Evolutionary conservation across 2,329 filamentous ascomycete species (phyloP).

Genomic region (Pseudogymnoascus sp.): DNA sequence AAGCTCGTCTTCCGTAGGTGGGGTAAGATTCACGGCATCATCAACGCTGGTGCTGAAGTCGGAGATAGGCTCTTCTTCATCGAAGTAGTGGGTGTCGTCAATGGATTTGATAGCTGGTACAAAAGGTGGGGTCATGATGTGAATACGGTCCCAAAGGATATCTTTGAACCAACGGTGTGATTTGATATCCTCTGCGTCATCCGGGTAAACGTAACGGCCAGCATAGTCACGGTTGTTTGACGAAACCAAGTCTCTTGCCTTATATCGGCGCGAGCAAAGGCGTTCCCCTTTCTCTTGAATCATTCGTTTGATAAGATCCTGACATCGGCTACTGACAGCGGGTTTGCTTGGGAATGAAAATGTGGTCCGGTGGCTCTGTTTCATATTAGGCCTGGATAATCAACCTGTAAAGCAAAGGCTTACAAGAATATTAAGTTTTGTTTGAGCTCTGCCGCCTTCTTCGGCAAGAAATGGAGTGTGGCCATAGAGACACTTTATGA

Average conservation of each 20-base stretch:
- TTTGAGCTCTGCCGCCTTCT: constrained; percentile 64
- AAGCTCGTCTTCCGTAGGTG: constrained; percentile 19
- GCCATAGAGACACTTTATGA: constrained; percentile 70
- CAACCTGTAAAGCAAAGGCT: constrained; percentile 27
- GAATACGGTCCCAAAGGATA: constrained; percentile 70
- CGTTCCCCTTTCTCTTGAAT: constrained; percentile 69
- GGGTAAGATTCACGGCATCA: background rate
- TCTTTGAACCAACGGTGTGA: constrained; percentile 76
- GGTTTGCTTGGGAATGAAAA: constrained; percentile 65
- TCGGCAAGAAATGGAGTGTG: constrained; percentile 84
- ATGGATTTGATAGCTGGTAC: constrained; percentile 62
- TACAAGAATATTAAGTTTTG: constrained; percentile 78
- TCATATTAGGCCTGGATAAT: constrained; percentile 14
- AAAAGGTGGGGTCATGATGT: constrained; percentile 67
- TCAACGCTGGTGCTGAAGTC: constrained; percentile 47
- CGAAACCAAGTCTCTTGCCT: constrained; percentile 49
- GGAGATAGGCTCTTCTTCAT: constrained; percentile 68
- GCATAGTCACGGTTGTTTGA: constrained; percentile 31
- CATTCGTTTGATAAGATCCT: constrained; percentile 67
- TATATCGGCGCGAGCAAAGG: constrained; percentile 70
- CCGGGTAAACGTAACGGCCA: constrained; percentile 65
- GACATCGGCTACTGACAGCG: constrained; percentile 60
- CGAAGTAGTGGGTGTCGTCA: constrained; percentile 84
- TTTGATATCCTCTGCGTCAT: constrained; percentile 88
- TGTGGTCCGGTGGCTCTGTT: constrained; percentile 59